A percentile compares a stretch with the other conserved stretches of the same genome.
These are phyloP conservation scores for Fusarium burgessii DNA, from an alignment of 2,329 filamentous ascomycete genomes.

Conservation along the genomic window DNA sequence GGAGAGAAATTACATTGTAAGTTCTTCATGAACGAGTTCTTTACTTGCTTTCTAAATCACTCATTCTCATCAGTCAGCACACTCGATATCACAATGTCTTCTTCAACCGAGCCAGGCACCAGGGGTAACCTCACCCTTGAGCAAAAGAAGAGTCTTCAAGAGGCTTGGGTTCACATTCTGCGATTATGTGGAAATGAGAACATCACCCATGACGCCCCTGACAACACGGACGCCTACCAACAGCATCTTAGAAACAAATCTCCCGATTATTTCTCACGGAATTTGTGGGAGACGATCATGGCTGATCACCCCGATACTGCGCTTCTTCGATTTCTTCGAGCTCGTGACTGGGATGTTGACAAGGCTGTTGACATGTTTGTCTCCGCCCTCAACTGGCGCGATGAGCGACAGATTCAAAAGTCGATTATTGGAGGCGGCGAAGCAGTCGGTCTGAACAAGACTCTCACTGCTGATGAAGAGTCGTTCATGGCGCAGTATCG, in stretches of 20 bases:
- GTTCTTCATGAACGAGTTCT: not conserved
- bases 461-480: constrained; percentile 45
- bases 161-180: constrained; percentile 39
- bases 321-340: constrained; percentile 56
- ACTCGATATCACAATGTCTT: constrained; percentile 26
- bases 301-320: constrained; percentile 54
- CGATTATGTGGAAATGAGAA: constrained; percentile 22
- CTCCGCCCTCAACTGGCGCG: constrained; percentile 54
- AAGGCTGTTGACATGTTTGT: constrained; percentile 56
- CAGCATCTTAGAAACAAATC: constrained; percentile 24
- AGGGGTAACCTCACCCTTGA: constrained; percentile 34
- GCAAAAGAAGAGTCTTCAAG: constrained; percentile 25
- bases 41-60: not conserved
- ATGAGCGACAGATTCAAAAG: constrained; percentile 49
- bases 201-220: not conserved
- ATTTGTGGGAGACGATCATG: constrained; percentile 29
- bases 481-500: constrained; percentile 54
- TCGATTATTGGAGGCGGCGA: constrained; percentile 52
- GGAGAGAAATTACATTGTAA: not conserved
- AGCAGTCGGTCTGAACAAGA: constrained; percentile 43
- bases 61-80: constrained; percentile 17
- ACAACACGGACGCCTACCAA: constrained; percentile 12
- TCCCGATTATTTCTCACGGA: constrained; percentile 19
- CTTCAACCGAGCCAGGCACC: constrained; percentile 25
- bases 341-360: constrained; percentile 56